Base-by-base conservation (phyloP, 108 stramenopile genomes). In the Pseudonitzschia delicatissima region DNA sequence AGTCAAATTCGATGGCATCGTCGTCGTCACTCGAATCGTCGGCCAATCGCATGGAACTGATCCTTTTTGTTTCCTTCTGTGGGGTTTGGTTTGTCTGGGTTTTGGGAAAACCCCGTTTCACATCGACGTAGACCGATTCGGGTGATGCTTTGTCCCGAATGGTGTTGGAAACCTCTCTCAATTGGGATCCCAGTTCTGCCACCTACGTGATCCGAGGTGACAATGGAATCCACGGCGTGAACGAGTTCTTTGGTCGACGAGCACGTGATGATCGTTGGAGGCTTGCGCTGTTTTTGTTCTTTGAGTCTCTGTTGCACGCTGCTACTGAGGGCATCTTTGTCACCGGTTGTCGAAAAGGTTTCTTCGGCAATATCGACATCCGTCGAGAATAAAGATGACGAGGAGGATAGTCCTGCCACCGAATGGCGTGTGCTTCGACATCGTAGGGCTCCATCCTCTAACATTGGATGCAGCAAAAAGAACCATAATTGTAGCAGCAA, bases 121-220 rank as follows among this genome's bases (percentile, higher is more conserved):
- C 60, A 72, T 82, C 81, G 33, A 78, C 77, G 36, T 76, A 48
- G 13, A 55, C 32, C 29, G 53, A 55, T 12, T 23, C n/a, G 53
- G 53, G 32, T 20, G 68, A 52, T 2, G 71, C 66, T 21, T 39
- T 36, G 28, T 72, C 66, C 3, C 70, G 67, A 21, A 81, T 64
- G 0, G 50, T 39, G 20, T 45, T 74, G n/a, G 80, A 81, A 26
- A 68, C 64, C 17, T 77, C 76, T 32, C 80, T 62, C 20, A 81
- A 62, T 66, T 77, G 77, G n/a, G 76, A 68, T 59, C 80, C 80
- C 4, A 81, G 42, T 51, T 81, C 80, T 9, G 77, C 80, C 7
- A 81, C 80, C n/a, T 1, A 35, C n/a, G 47, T 48, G 36, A 28
- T 59, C 18, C 21, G 57, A 5, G 15, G 45, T 20, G 21, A 70